A percentile compares a stretch with the other conserved stretches of the same genome.
Conservation (phyloP, 2,329 filamentous ascomycete species). For the Tolypocladium nubicola region DNA sequence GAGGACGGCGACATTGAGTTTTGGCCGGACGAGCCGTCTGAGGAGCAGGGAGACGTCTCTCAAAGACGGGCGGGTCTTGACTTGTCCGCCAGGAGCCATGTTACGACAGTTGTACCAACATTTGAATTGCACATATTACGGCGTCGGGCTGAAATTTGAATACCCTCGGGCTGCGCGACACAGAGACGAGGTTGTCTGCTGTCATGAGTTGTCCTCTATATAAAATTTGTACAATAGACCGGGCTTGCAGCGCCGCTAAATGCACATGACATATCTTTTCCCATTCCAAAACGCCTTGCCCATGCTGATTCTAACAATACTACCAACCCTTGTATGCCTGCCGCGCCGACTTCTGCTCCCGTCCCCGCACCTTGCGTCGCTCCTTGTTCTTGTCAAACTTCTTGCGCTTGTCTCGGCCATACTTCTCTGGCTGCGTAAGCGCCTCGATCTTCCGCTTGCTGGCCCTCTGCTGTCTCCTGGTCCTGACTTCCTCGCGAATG, state of each 20-base stretch:
- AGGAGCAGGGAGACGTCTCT: neutral
- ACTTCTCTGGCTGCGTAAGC: slow-evolving; percentile 69
- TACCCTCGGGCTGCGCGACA: neutral
- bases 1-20: slow-evolving; percentile 85
- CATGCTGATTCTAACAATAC: slow-evolving; percentile 7
- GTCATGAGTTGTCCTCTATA: neutral
- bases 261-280: neutral
- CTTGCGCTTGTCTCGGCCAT: slow-evolving; percentile 68
- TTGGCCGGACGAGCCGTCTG: slow-evolving; percentile 59
- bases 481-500: slow-evolving; percentile 63
- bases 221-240: neutral
- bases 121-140: neutral
- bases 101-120: neutral
- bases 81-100: neutral
- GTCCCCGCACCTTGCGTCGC: slow-evolving; percentile 66
- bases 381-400: slow-evolving; percentile 78
- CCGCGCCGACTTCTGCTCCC: slow-evolving; percentile 60
- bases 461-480: slow-evolving; percentile 61
- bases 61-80: neutral
- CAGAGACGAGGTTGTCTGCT: neutral
- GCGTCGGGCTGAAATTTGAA: neutral
- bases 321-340: slow-evolving; percentile 52
- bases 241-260: neutral
- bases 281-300: slow-evolving; percentile 14
- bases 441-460: slow-evolving; percentile 86